phyloP scores from a whole-genome alignment of 805 yeast species.

The Hermanozyma aechmeae region DNA sequence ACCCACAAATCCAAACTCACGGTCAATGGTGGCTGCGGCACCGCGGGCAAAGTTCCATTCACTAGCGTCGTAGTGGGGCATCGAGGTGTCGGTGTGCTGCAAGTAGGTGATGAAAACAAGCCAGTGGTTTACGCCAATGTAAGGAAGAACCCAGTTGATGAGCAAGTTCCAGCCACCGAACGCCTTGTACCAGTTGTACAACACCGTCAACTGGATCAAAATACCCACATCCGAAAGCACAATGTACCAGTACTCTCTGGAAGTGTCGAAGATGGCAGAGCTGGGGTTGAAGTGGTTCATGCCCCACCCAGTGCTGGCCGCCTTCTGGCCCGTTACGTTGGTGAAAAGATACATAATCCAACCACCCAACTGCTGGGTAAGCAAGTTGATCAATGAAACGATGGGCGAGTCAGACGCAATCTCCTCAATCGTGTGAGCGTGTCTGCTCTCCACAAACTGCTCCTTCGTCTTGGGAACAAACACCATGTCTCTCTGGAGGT shows the following conservation, averaged over 20 bases:
- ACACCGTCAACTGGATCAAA: slow-evolving; percentile 37
- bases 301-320: slow-evolving; percentile 35
- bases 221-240: slow-evolving; percentile 70
- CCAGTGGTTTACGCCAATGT: slow-evolving; percentile 82
- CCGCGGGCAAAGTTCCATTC: slow-evolving; percentile 87
- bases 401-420: slow-evolving; percentile 70
- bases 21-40: slow-evolving; percentile 72
- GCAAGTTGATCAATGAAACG: slow-evolving; percentile 43
- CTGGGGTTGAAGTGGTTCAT: slow-evolving; percentile 65
- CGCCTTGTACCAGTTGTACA: slow-evolving; percentile 50
- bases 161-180: slow-evolving; percentile 57
- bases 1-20: slow-evolving; percentile 53
- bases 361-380: slow-evolving; percentile 70
- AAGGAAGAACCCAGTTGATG: slow-evolving; percentile 70
- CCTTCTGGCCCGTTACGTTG: slow-evolving; percentile 71
- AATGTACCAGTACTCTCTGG: slow-evolving; percentile 60
- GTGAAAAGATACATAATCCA: slow-evolving; percentile 59
- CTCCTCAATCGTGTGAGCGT: slow-evolving; percentile 39
- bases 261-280: slow-evolving; percentile 63
- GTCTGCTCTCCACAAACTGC: slow-evolving; percentile 26
- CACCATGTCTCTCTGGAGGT: slow-evolving; percentile 50
- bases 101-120: slow-evolving; percentile 76
- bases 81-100: slow-evolving; percentile 71
- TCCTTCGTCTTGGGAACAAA: slow-evolving; percentile 48
- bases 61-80: slow-evolving; percentile 70